phyloP scores from a whole-genome alignment of 2,329 filamentous ascomycete species.

The Colletotrichum plurivorum region DNA sequence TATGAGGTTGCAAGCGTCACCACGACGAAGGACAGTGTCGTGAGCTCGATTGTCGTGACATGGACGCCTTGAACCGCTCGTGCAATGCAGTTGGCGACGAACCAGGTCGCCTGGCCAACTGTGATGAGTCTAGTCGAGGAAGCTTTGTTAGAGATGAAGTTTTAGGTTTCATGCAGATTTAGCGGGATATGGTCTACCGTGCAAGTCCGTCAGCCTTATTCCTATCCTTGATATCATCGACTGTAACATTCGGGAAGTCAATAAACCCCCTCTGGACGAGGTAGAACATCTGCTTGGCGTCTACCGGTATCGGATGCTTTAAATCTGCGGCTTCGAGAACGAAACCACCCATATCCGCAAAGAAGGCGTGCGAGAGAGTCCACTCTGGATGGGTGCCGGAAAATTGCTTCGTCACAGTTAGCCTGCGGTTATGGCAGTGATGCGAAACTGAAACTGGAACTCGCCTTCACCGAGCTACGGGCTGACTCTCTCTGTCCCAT shows the following conservation, averaged over 20 bases:
- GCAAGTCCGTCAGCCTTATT: neutral
- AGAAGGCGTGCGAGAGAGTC: neutral
- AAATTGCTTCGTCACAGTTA: neutral
- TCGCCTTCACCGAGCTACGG: neutral
- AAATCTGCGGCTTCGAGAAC: neutral
- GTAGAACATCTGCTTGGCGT: neutral
- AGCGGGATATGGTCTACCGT: neutral
- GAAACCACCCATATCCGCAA: neutral
- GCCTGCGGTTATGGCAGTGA: neutral
- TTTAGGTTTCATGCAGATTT: neutral
- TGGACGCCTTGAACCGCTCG: neutral
- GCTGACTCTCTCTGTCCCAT: neutral
- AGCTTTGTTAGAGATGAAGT: neutral
- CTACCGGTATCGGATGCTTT: neutral
- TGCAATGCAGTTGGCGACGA: neutral
- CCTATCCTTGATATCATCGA: neutral
- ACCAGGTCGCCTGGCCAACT: neutral
- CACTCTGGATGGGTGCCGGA: neutral
- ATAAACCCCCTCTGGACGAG: neutral
- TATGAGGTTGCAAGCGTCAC: neutral
- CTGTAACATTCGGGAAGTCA: neutral
- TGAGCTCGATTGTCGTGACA: neutral
- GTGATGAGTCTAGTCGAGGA: neutral
- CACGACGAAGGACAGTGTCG: conserved; percentile 1
- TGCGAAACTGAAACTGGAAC: neutral